phyloP scores from a whole-genome alignment of 2,329 filamentous ascomycete species.

The Camptophora hylomeconis region DNA sequence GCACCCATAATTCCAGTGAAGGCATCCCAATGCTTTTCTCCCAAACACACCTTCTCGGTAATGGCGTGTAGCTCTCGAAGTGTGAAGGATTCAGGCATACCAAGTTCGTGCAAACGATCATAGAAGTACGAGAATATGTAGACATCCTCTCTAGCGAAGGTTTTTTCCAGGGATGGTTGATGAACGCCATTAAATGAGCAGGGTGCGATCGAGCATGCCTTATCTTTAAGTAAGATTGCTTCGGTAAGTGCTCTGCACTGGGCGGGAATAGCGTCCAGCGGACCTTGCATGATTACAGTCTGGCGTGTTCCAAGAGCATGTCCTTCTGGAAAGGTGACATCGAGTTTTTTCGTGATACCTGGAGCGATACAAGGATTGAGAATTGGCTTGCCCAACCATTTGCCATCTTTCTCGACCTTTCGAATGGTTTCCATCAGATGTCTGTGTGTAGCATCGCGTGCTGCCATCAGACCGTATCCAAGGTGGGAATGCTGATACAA shows the following conservation, averaged over 20 bases:
- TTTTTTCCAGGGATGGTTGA: conserved; percentile 84
- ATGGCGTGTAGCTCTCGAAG: conserved; percentile 80
- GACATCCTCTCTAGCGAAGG: conserved; percentile 79
- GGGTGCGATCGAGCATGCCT: conserved; percentile 67
- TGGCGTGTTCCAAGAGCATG: conserved; percentile 53
- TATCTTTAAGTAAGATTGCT: conserved; percentile 79
- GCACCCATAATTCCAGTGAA: conserved; percentile 68
- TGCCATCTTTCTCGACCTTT: conserved; percentile 43
- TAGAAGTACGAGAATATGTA: conserved; percentile 98
- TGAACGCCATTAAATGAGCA: conserved; percentile 98
- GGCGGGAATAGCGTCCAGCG: conserved; percentile 57
- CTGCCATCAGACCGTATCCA: conserved; percentile 91
- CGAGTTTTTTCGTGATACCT: conserved; percentile 61
- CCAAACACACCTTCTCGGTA: conserved; percentile 70
- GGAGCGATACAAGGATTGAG: conserved; percentile 77
- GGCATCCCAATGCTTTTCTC: conserved; percentile 62
- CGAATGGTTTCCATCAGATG: conserved; percentile 60
- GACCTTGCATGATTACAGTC: conserved; percentile 79
- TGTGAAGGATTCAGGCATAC: conserved; percentile 97
- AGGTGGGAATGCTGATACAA: conserved; percentile 98
- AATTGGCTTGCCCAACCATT: conserved; percentile 60
- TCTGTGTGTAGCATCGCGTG: conserved; percentile 73
- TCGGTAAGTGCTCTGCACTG: conserved; percentile 87
- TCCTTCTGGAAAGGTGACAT: conserved; percentile 53
- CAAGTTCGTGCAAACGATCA: conserved; percentile 82